Evolutionary conservation across 148 eudicot genomes (phyloP).

Genomic region (Camellia lanceoleosa): DNA sequence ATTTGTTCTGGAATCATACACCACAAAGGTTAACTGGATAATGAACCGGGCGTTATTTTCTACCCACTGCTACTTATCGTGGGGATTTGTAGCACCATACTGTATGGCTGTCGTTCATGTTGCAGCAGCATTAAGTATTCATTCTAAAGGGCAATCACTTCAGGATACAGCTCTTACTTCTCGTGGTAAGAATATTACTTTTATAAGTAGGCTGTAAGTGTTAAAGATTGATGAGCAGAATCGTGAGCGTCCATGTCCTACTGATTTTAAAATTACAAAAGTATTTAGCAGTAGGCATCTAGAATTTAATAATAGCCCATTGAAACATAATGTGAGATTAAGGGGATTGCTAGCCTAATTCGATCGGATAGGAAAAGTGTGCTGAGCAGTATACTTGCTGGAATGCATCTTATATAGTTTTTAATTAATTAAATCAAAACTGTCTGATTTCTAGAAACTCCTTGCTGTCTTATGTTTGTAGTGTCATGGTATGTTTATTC

Average conservation of each 20-base stretch:
- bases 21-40: slow-evolving; percentile 75
- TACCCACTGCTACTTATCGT: slow-evolving; percentile 87
- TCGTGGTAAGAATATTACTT: slow-evolving; percentile 53
- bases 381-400: neutral
- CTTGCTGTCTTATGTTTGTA: neutral
- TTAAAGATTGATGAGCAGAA: neutral
- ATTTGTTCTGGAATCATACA: slow-evolving; percentile 89
- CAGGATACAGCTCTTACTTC: slow-evolving; percentile 41
- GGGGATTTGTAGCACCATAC: slow-evolving; percentile 95
- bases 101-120: slow-evolving; percentile 82
- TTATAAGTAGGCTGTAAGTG: slow-evolving; percentile 6
- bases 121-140: slow-evolving; percentile 58
- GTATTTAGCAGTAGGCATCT: neutral
- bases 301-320: neutral
- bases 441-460: neutral
- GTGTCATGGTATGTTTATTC: neutral
- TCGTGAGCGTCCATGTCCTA: neutral
- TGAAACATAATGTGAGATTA: neutral
- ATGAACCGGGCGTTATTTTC: slow-evolving; percentile 95
- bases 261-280: neutral
- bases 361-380: neutral
- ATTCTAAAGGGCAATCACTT: slow-evolving; percentile 38
- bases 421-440: neutral
- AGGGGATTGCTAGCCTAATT: slow-evolving; percentile 1
- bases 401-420: neutral